Evolutionary conservation across 768 basidiomycete species (phyloP).

Genomic region (Serendipita sp.): DNA sequence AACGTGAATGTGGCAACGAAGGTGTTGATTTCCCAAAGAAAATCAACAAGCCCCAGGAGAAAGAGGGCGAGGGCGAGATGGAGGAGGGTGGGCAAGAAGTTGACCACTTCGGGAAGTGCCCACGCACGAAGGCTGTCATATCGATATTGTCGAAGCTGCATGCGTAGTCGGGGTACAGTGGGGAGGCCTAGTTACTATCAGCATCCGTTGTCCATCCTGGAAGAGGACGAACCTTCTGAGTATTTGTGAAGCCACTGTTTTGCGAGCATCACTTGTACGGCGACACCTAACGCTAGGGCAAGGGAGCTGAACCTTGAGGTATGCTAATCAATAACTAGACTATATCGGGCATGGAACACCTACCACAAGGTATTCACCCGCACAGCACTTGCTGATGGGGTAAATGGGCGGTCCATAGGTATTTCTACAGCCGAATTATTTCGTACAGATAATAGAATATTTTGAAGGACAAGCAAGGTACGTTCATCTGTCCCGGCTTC

Average conservation of each 20-base stretch:
- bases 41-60: constrained; percentile 31
- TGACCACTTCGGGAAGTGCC: constrained; percentile 24
- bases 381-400: not conserved
- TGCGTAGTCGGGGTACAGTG: constrained; percentile 13
- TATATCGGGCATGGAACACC: not conserved
- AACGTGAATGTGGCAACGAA: constrained; percentile 18
- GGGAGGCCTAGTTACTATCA: not conserved
- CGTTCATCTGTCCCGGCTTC: not conserved
- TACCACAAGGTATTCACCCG: not conserved
- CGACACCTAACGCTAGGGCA: not conserved
- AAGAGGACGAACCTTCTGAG: not conserved
- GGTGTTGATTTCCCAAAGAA: constrained; percentile 21
- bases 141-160: constrained; percentile 27
- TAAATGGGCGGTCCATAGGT: not conserved
- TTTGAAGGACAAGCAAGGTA: not conserved
- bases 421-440: not conserved
- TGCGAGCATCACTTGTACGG: constrained; percentile 1
- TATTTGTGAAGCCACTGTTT: constrained; percentile 5
- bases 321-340: no score
- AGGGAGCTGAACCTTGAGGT: not conserved
- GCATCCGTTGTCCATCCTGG: not conserved
- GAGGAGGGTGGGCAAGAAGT: constrained; percentile 29
- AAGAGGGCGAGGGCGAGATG: constrained; percentile 35
- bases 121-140: constrained; percentile 25
- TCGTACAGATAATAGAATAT: not conserved